phyloP scores from a whole-genome alignment of 179 eudicot genomes.

The Silene noctiflora region DNA sequence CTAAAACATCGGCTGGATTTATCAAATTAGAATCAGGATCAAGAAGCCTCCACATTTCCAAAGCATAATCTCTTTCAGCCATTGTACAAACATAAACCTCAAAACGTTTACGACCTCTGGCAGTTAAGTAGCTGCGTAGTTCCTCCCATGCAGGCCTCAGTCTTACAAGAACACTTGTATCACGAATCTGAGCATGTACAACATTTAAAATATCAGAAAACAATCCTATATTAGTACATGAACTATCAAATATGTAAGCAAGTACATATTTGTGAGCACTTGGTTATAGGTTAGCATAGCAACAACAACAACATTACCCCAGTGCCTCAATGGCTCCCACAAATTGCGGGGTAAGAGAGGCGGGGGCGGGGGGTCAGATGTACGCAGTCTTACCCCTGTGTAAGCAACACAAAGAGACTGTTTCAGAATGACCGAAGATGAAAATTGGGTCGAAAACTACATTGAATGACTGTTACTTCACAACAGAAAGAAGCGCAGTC shows the following conservation, averaged over 20 bases:
- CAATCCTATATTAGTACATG: neutral
- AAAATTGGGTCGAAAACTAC: no score
- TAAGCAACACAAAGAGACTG: no score
- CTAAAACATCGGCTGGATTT: constrained; percentile 57
- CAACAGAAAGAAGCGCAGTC: no score
- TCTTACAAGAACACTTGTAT: constrained; percentile 90
- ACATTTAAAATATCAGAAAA: constrained; percentile 4
- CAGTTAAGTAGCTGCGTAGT: constrained; percentile 75
- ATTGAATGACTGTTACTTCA: no score
- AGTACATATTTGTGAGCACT: neutral
- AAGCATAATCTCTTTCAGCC: constrained; percentile 99
- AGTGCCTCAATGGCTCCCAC: no score
- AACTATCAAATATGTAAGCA: constrained; percentile 4
- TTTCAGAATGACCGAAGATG: no score
- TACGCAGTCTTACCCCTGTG: no score
- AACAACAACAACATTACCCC: no score
- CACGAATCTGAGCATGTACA: constrained; percentile 59
- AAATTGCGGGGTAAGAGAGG: no score
- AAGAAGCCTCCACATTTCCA: constrained; percentile 99
- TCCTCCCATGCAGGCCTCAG: constrained; percentile 99
- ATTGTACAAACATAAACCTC: constrained; percentile 98
- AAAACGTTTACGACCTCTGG: constrained; percentile 89
- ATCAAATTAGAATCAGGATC: constrained; percentile 94
- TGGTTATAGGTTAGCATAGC: neutral
- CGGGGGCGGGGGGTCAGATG: no score